Conservation (phyloP, 2,329 filamentous ascomycete genomes). For the Monilinia vaccinii-corymbosi region DNA sequence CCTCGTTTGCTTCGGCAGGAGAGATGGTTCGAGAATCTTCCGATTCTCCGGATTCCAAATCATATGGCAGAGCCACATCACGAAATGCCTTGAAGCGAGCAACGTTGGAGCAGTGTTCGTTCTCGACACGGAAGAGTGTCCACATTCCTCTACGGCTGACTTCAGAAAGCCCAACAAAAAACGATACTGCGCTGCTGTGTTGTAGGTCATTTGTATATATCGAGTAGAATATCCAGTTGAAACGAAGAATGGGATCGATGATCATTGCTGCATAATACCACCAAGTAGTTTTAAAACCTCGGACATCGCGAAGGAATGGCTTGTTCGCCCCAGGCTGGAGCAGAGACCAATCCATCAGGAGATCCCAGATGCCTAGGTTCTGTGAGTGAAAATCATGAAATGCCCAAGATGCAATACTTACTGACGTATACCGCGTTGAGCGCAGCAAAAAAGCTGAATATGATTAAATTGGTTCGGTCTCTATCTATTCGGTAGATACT, state of each 20-base stretch:
- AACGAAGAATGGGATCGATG: slow-evolving; percentile 75
- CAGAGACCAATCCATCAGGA: slow-evolving; percentile 95
- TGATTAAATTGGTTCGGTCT: slow-evolving; percentile 45
- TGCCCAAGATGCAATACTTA: slow-evolving; percentile 33
- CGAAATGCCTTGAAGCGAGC: slow-evolving; percentile 80
- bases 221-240: slow-evolving; percentile 84
- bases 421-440: slow-evolving; percentile 77
- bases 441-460: slow-evolving; percentile 74
- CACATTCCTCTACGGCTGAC: slow-evolving; percentile 80
- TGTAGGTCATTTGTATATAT: slow-evolving; percentile 73
- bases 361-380: slow-evolving; percentile 68
- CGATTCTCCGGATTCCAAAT: slow-evolving; percentile 15
- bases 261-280: slow-evolving; percentile 81
- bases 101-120: slow-evolving; percentile 93
- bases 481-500: slow-evolving; percentile 74
- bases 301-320: slow-evolving; percentile 62
- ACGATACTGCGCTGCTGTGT: slow-evolving; percentile 75
- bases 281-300: slow-evolving; percentile 71
- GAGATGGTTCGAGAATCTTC: slow-evolving; percentile 8
- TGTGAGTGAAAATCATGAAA: neutral
- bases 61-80: slow-evolving; percentile 78
- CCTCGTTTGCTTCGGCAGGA: neutral
- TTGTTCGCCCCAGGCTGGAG: slow-evolving; percentile 65
- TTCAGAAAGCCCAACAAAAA: slow-evolving; percentile 69
- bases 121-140: slow-evolving; percentile 90